phyloP scores from a whole-genome alignment of 805 yeast species.

The Helenozyma rhizophorensis region DNA sequence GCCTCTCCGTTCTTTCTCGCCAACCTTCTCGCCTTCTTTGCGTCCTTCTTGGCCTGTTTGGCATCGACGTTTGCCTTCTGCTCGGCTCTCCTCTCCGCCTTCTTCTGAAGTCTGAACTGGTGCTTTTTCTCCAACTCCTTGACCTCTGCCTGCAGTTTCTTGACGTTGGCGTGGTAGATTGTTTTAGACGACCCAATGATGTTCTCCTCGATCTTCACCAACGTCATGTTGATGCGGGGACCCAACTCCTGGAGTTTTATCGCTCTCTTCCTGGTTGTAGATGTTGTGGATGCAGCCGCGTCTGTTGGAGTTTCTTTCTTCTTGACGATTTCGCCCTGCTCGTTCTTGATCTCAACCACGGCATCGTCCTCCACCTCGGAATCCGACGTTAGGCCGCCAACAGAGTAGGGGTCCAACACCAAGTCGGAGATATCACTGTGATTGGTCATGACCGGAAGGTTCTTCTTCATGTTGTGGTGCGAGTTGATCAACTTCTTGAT shows the following conservation, averaged over 20 bases:
- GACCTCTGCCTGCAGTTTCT: slow-evolving; percentile 60
- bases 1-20: slow-evolving; percentile 41
- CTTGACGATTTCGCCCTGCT: slow-evolving; percentile 13
- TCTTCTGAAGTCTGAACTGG: slow-evolving; percentile 53
- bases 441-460: slow-evolving; percentile 64
- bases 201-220: slow-evolving; percentile 89
- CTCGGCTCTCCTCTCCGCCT: slow-evolving; percentile 66
- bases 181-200: slow-evolving; percentile 80
- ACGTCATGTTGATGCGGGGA: slow-evolving; percentile 73
- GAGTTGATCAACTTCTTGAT: slow-evolving; percentile 66
- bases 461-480: slow-evolving; percentile 55
- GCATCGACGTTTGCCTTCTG: slow-evolving; percentile 76
- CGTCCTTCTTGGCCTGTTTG: slow-evolving; percentile 69
- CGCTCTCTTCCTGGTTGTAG: slow-evolving; percentile 61
- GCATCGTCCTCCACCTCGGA: slow-evolving; percentile 93
- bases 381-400: slow-evolving; percentile 80
- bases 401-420: slow-evolving; percentile 77
- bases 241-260: slow-evolving; percentile 91
- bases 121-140: slow-evolving; percentile 64
- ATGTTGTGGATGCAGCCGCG: slow-evolving; percentile 14
- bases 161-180: slow-evolving; percentile 69
- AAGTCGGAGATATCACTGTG: slow-evolving; percentile 78
- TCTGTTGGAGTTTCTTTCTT: slow-evolving; percentile 19
- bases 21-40: slow-evolving; percentile 65
- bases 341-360: slow-evolving; percentile 54